Base-by-base conservation (phyloP, 306 rosid genomes). In the Myrica gale region DNA sequence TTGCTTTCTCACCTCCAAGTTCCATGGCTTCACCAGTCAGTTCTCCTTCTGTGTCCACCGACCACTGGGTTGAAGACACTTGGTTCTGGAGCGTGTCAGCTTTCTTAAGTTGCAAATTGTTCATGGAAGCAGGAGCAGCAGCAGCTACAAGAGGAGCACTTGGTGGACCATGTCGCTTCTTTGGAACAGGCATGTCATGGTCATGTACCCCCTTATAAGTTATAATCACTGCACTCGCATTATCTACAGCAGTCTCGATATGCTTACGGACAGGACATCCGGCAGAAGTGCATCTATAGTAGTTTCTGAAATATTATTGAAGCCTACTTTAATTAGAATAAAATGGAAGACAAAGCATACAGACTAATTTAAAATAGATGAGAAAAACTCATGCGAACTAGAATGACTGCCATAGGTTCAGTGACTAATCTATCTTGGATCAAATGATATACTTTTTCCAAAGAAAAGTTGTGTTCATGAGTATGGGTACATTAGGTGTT, bases 211-310 rank as follows among this genome's bases (percentile, higher is more conserved):
- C 98, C 89, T 92, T 95, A 82, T 92, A 95, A 39, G 98, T 92
- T 83, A 95, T 90, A 68, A 90, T 85, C 55, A 90, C 87, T 5
- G 91, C 94, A 65, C 73, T 82, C 23, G 91, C 81, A 82, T 89
- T 88, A 80, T 95, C 93, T 1, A 88, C 80, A 1, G 96, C 95
- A 15, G 88, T 82, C 84, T 95, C 99, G 17, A 96, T 88, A 76
- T 96, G 98, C 85, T 92, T 96, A 70, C 97, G 87, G 39, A 96
- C 99, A 44, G 99, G 99, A 82, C 99, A 96, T 73, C 98, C 98
- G 12, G 99, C 99, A 32, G 99, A 96, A 79, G 99, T 96, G 77
- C 99, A 96, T 88, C 99, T 86, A 67, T 96, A 96, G 86, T 96
- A 96, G 92, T 96, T 96, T 83, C 99, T 96, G 90, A 26, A 82